Base-by-base conservation (phyloP, 1,284 basidiomycete genomes). In the Phlebopus sp. region DNA sequence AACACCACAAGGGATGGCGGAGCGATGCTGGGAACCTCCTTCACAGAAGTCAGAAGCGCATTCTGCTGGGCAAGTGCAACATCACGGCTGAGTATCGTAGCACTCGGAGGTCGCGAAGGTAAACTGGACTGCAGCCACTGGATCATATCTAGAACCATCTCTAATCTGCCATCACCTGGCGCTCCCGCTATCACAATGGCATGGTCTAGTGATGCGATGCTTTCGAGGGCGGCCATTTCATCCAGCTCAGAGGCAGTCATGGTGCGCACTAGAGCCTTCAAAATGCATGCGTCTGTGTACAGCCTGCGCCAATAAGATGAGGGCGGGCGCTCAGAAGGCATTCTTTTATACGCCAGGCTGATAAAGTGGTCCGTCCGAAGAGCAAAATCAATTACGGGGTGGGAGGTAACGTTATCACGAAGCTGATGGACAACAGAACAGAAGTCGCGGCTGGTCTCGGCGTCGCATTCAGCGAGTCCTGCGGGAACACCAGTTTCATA, bases 131-230 rank as follows among this genome's bases (percentile, higher is more conserved):
- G 79, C 19, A 81, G 70, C 34, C 58, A 53, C 30, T 58, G 55
- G 52, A 97, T 89, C 30, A 90, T 63, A 15, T 71, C 69, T 32
- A 81, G 73, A 9, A 90, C 74, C 39, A 85, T 62, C 29, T 86
- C 80, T 30, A 81, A 64, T 40, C 88, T 71, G 5, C 73, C 72
- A 23, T 74, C 62, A 6, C 90, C 90, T 19, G 84, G 75, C 1
- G 84, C 82, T 1, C 93, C 94, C 7, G 92, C 87, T 37, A 96
- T 76, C 55, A 97, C 84, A 54, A 96, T 84, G 1, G 86, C 85
- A 57, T 75, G 75, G 61, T 98, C 95, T 25, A 97, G 70, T 11
- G 74, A 68, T 5, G 72, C 69, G 31, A 96, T 75, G 32, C 76
- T 63, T 9, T 64, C 57, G 25, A 55, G 51, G 18, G 55, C 60